Base-by-base conservation (phyloP, 805 yeast genomes). In the Yarrowia sp. region DNA sequence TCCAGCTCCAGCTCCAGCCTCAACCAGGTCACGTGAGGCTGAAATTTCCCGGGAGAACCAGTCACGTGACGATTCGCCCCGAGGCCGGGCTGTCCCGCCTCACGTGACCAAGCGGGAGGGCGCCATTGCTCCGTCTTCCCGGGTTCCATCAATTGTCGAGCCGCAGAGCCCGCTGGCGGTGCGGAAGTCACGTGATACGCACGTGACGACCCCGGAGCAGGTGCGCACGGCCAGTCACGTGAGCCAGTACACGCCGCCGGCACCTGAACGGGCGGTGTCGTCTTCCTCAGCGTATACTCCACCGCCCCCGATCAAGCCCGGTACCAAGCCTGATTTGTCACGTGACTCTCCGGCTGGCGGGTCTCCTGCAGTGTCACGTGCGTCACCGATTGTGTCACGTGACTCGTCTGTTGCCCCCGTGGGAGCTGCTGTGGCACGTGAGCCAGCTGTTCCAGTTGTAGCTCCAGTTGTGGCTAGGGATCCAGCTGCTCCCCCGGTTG, bases 141-240 rank as follows among this genome's bases (percentile, higher is more conserved):
- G 63, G 3, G 63, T 41, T 14, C 63, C 63, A 5, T 15, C 63
- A 1, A 56, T 56, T 19, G 48, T 56, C 8, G 63, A 56, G 22
- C 63, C 63, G 1, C 26, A 11, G 9, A 10, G 19, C 16, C 46
- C 63, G 14, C 15, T 56, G 48, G 48, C 63, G 4, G 59, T 53
- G 14, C 22, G 45, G 3, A 40, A 40, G n/a, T 53, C 45, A 14
- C 45, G 59, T 19, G 59, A 53, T 10, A 48, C 36, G n/a, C 52
- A 26, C 36, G 43, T 11, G 42, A 16, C 32, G 14, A 50, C 55
- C 2, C 43, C 58, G 3, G 35, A 52, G 42, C 58, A 36, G 32
- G 32, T 19, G n/a, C 22, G 42, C 2, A 16, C 42, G 26, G n/a
- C 58, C 12, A 38, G 35, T 53, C 45, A 53, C n/a, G 36, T 53